A percentile compares a stretch with the other conserved stretches of the same genome.
Conservation (phyloP, 768 basidiomycete genomes). For the Tubosaeta sp. region DNA sequence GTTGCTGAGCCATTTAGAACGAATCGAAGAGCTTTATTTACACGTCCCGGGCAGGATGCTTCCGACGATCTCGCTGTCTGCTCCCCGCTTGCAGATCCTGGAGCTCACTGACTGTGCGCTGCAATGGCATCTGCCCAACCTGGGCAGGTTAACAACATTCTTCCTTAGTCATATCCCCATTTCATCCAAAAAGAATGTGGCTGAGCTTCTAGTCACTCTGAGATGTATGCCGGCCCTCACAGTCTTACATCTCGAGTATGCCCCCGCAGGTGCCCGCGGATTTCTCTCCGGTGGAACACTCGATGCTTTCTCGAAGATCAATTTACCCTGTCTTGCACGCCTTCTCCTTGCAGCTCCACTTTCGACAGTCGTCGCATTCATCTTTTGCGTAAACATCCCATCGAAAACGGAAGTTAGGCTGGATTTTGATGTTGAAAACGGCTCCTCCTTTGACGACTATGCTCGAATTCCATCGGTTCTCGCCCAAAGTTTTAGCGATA, state of each 20-base stretch:
- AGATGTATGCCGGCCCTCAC: conserved; percentile 31
- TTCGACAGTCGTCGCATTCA: conserved; percentile 2
- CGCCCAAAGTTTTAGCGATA: neutral
- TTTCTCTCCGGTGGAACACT: neutral
- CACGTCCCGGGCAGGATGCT: too few relatives aligned
- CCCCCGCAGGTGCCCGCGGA: conserved; percentile 14
- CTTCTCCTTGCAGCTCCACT: conserved; percentile 4
- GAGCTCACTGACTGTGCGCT: too few relatives aligned
- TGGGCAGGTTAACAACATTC: neutral
- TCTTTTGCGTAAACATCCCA: conserved; percentile 7
- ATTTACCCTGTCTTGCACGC: conserved; percentile 1
- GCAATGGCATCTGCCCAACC: too few relatives aligned
- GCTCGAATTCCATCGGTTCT: neutral
- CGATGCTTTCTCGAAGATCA: neutral
- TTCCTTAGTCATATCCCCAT: conserved; percentile 18
- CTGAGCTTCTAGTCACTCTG: conserved; percentile 31
- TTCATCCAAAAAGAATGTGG: neutral
- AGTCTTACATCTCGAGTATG: conserved; percentile 30
- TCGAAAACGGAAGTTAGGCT: neutral
- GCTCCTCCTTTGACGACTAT: neutral
- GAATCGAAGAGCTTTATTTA: too few relatives aligned
- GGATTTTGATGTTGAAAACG: neutral
- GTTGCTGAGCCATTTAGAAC: too few relatives aligned
- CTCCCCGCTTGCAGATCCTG: too few relatives aligned
- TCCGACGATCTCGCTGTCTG: too few relatives aligned